Conservation (phyloP, 306 rosid genomes). For the Morella rubra region DNA sequence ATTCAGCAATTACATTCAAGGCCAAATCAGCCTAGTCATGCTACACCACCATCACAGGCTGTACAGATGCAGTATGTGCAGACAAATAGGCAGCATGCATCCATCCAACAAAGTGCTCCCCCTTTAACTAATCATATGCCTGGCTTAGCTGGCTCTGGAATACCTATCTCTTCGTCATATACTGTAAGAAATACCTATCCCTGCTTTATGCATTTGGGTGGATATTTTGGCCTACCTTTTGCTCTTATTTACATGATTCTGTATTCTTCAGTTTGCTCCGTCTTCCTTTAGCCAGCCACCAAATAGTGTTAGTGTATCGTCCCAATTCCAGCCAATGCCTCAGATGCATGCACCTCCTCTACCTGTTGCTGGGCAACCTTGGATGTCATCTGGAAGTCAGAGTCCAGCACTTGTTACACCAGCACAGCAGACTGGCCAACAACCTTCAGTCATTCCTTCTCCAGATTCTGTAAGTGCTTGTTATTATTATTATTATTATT, state of each 20-base stretch:
- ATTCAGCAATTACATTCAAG: slow-evolving; percentile 76
- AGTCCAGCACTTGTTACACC: slow-evolving; percentile 45
- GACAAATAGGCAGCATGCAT: slow-evolving; percentile 64
- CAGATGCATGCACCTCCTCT: slow-evolving; percentile 63
- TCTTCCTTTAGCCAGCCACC: slow-evolving; percentile 63
- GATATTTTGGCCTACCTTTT: slow-evolving; percentile 19
- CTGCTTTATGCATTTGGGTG: neutral
- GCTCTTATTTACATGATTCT: slow-evolving; percentile 15
- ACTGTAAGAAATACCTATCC: slow-evolving; percentile 45
- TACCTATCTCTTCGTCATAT: slow-evolving; percentile 66
- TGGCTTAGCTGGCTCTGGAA: slow-evolving; percentile 64
- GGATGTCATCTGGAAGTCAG: slow-evolving; percentile 75
- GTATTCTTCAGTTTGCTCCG: slow-evolving; percentile 54
- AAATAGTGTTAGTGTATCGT: slow-evolving; percentile 52
- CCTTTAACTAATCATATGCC: slow-evolving; percentile 69
- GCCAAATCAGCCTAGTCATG: slow-evolving; percentile 69
- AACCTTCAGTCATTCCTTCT: slow-evolving; percentile 50
- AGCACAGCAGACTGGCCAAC: slow-evolving; percentile 62
- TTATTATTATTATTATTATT: neutral
- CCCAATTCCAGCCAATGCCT: slow-evolving; percentile 69
- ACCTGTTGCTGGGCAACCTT: slow-evolving; percentile 63
- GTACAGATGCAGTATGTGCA: slow-evolving; percentile 67
- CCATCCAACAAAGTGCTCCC: slow-evolving; percentile 69
- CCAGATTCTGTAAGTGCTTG: slow-evolving; percentile 51
- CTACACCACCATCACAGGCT: slow-evolving; percentile 61